Conservation (phyloP, 228 moss, liverwort and hornwort genomes). For the Sphagnum fallax region DNA sequence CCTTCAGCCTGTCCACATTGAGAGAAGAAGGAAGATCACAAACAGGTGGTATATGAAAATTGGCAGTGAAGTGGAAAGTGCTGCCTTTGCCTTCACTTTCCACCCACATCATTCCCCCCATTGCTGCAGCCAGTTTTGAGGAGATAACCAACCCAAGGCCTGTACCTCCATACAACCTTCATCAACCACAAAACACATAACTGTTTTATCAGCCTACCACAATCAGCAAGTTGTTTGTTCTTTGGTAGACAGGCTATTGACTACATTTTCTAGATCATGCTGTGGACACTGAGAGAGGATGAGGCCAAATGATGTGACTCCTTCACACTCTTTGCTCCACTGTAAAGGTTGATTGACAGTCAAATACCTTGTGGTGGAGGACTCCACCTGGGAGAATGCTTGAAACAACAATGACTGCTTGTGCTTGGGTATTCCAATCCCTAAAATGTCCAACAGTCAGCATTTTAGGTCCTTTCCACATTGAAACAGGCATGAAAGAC, state of each 20-base stretch:
- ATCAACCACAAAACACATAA: background rate
- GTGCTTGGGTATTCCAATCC: conserved; percentile 65
- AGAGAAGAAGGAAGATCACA: conserved; percentile 52
- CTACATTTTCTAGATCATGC: too few species aligned
- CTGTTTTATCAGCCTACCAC: background rate
- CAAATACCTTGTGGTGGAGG: conserved; percentile 54
- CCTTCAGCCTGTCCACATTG: conserved; percentile 39
- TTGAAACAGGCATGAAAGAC: too few species aligned
- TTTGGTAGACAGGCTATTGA: too few species aligned
- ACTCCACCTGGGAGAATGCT: conserved; percentile 62
- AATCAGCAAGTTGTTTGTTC: too few species aligned
- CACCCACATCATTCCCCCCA: conserved; percentile 71
- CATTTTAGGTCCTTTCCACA: too few species aligned
- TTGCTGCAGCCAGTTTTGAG: conserved; percentile 56
- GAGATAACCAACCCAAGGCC: conserved; percentile 61
- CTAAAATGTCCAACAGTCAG: conserved; percentile 18
- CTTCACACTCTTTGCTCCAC: too few species aligned
- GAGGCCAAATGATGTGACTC: too few species aligned
- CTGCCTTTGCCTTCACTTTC: conserved; percentile 65
- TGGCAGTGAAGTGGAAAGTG: conserved; percentile 46
- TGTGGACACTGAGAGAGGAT: too few species aligned
- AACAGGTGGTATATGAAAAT: conserved; percentile 50
- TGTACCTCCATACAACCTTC: conserved; percentile 59
- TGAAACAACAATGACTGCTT: conserved; percentile 61
- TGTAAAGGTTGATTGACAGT: too few species aligned